These are phyloP conservation scores for Rubroboletus satanas DNA, from an alignment of 768 basidiomycete genomes.

Conservation along the genomic window DNA sequence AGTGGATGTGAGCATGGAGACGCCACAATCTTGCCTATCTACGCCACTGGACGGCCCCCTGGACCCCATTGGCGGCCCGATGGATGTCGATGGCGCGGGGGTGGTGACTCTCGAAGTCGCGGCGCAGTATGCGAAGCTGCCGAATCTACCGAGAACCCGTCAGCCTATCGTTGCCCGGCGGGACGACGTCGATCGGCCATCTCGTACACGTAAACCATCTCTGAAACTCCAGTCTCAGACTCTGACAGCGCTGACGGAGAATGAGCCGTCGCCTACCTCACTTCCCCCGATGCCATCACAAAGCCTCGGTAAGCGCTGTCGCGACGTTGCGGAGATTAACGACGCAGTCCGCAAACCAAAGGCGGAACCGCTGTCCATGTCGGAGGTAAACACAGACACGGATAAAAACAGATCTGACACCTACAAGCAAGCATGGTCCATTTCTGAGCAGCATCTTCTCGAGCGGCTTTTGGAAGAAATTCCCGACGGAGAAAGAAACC, in stretches of 20 bases:
- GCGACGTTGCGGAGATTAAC: constrained; percentile 18
- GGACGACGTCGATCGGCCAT: constrained; percentile 10
- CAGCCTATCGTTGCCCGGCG: constrained; percentile 5
- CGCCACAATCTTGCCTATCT: constrained; percentile 22
- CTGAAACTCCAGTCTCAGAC: constrained; percentile 28
- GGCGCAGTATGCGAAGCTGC: neutral
- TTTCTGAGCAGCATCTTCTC: constrained; percentile 71
- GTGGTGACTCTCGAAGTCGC: neutral
- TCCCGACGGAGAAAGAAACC: constrained; percentile 70
- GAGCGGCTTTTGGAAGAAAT: constrained; percentile 73
- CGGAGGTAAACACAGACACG: constrained; percentile 19
- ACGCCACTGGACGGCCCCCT: constrained; percentile 9
- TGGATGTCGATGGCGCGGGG: constrained; percentile 15
- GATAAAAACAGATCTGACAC: constrained; percentile 46
- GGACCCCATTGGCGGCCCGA: constrained; percentile 3
- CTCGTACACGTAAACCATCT: constrained; percentile 31
- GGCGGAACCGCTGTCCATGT: constrained; percentile 10
- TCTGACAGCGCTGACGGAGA: constrained; percentile 8
- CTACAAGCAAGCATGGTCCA: constrained; percentile 80
- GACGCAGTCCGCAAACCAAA: constrained; percentile 13
- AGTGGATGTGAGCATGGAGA: constrained; percentile 50
- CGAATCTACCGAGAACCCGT: neutral
- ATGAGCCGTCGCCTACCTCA: constrained; percentile 5
- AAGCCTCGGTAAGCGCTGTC: constrained; percentile 28
- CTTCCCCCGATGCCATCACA: constrained; percentile 13